Base-by-base conservation (phyloP, 2,329 filamentous ascomycete genomes). In the Teratosphaeria destructans region DNA sequence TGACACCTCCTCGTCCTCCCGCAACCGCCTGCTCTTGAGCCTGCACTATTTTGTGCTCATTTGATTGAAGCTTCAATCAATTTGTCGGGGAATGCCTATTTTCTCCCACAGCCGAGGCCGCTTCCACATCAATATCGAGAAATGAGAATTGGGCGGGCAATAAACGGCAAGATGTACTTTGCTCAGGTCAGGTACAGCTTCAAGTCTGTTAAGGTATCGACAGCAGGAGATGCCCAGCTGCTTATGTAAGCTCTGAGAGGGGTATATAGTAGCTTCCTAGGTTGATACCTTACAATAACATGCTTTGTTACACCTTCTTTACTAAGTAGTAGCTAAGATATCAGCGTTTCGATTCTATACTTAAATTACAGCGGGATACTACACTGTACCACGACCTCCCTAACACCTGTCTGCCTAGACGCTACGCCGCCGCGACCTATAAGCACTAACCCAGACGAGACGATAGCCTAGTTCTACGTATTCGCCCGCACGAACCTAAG, bases 1-100 rank as follows among this genome's bases (percentile, higher is more conserved):
- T 68, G 61, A 34, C 55, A 32, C 14, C 52, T 23, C 53, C 27
- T 49, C 16, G n/a, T 49, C 43, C 43, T 49, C 19, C 19, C 16
- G 8, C 43, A 49, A 16, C 16, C 43, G 16, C 43, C 43, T 10
- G 43, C 43, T 23, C 43, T 49, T 49, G 43, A 26, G 43, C 43
- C 19, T 23, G n/a, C 43, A 49, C 43, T 49, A 23, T 10, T 49
- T 23, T 49, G 43, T 49, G 43, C 43, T 19, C 43, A 49, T 49
- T 14, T n/a, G n/a, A 26, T 7, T 49, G 5, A 49, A 19, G 43
- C 43, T 10, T 19, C 1, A 16, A 49, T 49, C 43, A 49, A 49
- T 49, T 19, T 23, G 7, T 32, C 29, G 1, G 7, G 7, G 29
- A 5, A 32, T 32, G 1, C 3, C 29, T 32, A 3, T 32, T 32